Base-by-base conservation (phyloP, 352 stramenopile genomes). In the Globisporangium spinosum region DNA sequence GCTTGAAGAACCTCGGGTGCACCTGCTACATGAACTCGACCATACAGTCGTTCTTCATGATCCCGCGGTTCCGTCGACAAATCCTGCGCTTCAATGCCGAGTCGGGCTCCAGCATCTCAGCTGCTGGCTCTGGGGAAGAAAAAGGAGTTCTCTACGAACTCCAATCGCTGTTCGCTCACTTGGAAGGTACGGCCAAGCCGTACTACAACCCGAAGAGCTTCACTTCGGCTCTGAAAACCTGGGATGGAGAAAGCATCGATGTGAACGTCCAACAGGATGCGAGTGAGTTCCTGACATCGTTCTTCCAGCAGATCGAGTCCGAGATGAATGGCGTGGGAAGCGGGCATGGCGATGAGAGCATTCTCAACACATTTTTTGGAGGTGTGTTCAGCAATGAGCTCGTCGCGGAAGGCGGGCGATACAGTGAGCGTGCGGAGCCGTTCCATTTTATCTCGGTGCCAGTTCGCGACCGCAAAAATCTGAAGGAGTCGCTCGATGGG, bases 1-100 rank as follows among this genome's bases (percentile, higher is more conserved):
- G 96, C 15, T 70, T 99, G 32, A 97, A 98, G 65, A 99, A 99
- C 64, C 76, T 98, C 38, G 93, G 95, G 1, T 98, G 90, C 65
- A 98, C 97, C 7, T 99, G 96, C 79, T 99, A 99, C 68, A 70
- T 99, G 72, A 98, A 98, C 75, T 96, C 85, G 25, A 97, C 89
- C 5, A 80, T 99, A 6, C 96, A 99, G 70, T 91, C 97, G 49
- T 96, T 98, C 61, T 98, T 98, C 72, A 98, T 98, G 91, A 95
- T 98, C 49, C 89, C 91, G 22, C 82, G 81, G 0, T 97, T 98
- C 45, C 86, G 93, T 23, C 85, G 84, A 9, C 88, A 92, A 43
- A 85, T 98, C 3, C 76, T 98, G 57, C 78, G 85, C 3, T 78
- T 86, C 68, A 77, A 83, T 70, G 71, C 67, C 9, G 68, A 62